These are phyloP conservation scores for Exophiala calicioides DNA, from an alignment of 2,329 filamentous ascomycete genomes.

Conservation along the genomic window DNA sequence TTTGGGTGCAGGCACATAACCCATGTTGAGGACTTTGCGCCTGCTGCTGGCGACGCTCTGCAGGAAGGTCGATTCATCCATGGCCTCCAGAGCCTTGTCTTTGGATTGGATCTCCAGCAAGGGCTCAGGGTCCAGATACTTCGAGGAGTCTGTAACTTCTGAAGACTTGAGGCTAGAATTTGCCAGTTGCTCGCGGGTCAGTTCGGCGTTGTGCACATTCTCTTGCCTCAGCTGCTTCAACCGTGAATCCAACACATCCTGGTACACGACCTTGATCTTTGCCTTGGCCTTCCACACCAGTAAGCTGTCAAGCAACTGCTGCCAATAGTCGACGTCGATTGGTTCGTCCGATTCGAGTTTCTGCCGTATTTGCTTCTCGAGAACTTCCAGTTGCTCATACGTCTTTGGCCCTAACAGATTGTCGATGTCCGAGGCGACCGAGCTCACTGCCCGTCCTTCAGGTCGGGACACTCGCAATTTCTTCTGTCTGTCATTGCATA, in stretches of 20 bases:
- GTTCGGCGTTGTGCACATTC: constrained; percentile 66
- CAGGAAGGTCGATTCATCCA: constrained; percentile 59
- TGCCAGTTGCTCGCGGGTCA: constrained; percentile 32
- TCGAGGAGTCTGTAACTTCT: constrained; percentile 40
- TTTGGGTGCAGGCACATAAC: constrained; percentile 65
- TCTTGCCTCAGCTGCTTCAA: constrained; percentile 66
- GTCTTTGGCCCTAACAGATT: constrained; percentile 81
- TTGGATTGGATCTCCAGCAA: constrained; percentile 64
- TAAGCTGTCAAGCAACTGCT: constrained; percentile 81
- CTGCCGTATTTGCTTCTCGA: constrained; percentile 82
- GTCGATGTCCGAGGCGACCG: constrained; percentile 85
- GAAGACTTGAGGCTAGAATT: constrained; percentile 38
- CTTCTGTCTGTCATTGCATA: constrained; percentile 74
- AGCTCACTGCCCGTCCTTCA: constrained; percentile 75
- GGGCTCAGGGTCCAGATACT: constrained; percentile 64
- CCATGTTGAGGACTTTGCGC: constrained; percentile 63
- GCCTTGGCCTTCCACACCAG: constrained; percentile 90
- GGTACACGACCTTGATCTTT: constrained; percentile 74
- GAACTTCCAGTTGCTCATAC: constrained; percentile 77
- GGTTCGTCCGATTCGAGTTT: constrained; percentile 88
- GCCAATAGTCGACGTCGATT: constrained; percentile 97
- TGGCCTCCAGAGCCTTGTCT: constrained; percentile 61
- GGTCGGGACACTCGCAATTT: constrained; percentile 59
- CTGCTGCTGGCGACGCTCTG: constrained; percentile 59
- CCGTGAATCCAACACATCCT: constrained; percentile 71